Conservation (phyloP, 768 basidiomycete species). For the Agaricus subrufescens region DNA sequence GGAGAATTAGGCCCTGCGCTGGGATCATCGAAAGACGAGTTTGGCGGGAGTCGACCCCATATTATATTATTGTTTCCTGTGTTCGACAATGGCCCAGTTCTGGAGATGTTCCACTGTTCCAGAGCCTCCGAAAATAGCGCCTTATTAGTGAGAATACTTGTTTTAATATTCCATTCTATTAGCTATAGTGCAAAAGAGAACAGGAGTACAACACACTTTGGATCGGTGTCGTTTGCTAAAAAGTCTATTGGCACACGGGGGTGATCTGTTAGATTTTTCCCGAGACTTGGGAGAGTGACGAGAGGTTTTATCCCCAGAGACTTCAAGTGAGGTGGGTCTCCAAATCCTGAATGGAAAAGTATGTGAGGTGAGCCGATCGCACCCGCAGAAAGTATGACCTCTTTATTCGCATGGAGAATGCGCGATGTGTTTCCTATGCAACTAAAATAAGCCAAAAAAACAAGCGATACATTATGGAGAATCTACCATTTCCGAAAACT, state of each 20-base stretch:
- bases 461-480: not conserved
- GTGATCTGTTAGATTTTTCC: constrained; percentile 25
- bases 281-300: constrained; percentile 23
- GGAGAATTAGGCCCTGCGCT: constrained; percentile 17
- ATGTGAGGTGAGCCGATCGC: constrained; percentile 13
- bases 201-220: not conserved
- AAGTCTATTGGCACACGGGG: constrained; percentile 10
- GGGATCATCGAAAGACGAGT: constrained; percentile 15
- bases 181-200: not conserved
- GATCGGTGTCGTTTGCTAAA: constrained; percentile 12
- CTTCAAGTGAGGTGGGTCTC: constrained; percentile 10
- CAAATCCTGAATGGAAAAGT: constrained; percentile 15
- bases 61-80: constrained; percentile 12
- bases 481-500: constrained; percentile 1
- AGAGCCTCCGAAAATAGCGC: constrained; percentile 9
- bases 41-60: constrained; percentile 16
- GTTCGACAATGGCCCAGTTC: constrained; percentile 13
- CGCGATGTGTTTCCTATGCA: not conserved
- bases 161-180: not conserved
- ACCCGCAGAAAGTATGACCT: constrained; percentile 14
- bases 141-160: not conserved
- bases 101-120: constrained; percentile 10
- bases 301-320: constrained; percentile 18
- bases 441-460: not conserved
- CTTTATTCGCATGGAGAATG: not conserved